Conservation (phyloP, 1,284 basidiomycete genomes). For the Schizophyllum amplum region DNA sequence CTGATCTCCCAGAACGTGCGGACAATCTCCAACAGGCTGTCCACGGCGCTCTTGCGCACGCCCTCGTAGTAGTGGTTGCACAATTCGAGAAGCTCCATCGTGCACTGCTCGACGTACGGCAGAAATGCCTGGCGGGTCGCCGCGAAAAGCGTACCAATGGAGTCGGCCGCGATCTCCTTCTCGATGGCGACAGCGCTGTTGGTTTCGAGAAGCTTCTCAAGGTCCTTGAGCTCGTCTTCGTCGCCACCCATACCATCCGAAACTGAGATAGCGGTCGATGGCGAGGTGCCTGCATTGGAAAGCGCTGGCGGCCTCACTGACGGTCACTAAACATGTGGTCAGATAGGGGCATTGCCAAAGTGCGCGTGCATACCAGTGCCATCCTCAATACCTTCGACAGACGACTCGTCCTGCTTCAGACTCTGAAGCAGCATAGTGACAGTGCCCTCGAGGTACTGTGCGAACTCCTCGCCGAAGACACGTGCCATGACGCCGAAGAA, state of each 20-base stretch:
- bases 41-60: conserved; percentile 90
- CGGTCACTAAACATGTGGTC: conserved; percentile 31
- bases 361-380: neutral
- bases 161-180: conserved; percentile 98
- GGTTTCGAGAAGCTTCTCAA: conserved; percentile 83
- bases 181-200: conserved; percentile 97
- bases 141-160: conserved; percentile 87
- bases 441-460: conserved; percentile 79
- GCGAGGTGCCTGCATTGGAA: conserved; percentile 70
- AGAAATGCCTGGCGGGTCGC: conserved; percentile 83
- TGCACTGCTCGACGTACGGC: conserved; percentile 77
- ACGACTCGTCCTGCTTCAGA: conserved; percentile 80
- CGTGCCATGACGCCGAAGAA: conserved; percentile 98
- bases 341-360: conserved; percentile 2
- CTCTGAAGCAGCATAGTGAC: conserved; percentile 83
- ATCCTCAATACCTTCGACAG: conserved; percentile 49
- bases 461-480: conserved; percentile 94
- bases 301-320: conserved; percentile 41
- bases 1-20: conserved; percentile 91
- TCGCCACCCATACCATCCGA: conserved; percentile 48
- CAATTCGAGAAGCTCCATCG: conserved; percentile 77
- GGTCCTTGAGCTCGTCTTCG: conserved; percentile 74
- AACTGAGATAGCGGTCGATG: conserved; percentile 58
- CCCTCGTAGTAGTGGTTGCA: conserved; percentile 96
- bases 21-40: conserved; percentile 86